phyloP scores from a whole-genome alignment of 2,329 filamentous ascomycete genomes.

The Phaeophleospora eucalypticola region DNA sequence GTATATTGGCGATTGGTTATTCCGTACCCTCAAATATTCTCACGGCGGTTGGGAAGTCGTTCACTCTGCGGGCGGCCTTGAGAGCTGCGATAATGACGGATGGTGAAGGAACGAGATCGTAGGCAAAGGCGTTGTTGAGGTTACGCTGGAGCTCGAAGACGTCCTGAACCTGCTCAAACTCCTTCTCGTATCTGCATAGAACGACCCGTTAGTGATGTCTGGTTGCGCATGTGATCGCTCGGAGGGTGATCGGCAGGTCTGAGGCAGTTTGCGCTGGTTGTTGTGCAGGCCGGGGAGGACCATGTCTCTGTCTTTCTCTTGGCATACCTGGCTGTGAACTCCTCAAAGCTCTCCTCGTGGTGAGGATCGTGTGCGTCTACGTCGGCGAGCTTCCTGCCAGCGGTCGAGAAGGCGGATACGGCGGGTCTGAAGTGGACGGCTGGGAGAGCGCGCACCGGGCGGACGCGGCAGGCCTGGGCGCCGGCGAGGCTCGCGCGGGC shows the following conservation, averaged over 20 bases:
- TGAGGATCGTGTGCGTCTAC: slow-evolving; percentile 52
- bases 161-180: slow-evolving; percentile 95
- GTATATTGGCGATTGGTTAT: not conserved
- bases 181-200: slow-evolving; percentile 86
- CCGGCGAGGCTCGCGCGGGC: slow-evolving; percentile 22
- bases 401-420: slow-evolving; percentile 47
- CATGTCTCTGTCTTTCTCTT: slow-evolving; percentile 8
- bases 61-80: slow-evolving; percentile 89
- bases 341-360: slow-evolving; percentile 96
- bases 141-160: slow-evolving; percentile 98
- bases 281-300: slow-evolving; percentile 10
- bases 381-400: slow-evolving; percentile 38
- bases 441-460: slow-evolving; percentile 23
- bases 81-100: slow-evolving; percentile 87
- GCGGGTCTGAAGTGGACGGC: slow-evolving; percentile 26
- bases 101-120: slow-evolving; percentile 96
- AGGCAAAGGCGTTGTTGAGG: slow-evolving; percentile 99
- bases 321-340: slow-evolving; percentile 91
- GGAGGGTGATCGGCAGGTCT: slow-evolving; percentile 15
- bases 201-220: slow-evolving; percentile 8
- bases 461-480: slow-evolving; percentile 20
- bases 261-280: slow-evolving; percentile 29
- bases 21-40: slow-evolving; percentile 90
- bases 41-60: slow-evolving; percentile 97
- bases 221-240: slow-evolving; percentile 1